phyloP scores from a whole-genome alignment of 73 alveolate genomes.

The Diophrys appendiculata region DNA sequence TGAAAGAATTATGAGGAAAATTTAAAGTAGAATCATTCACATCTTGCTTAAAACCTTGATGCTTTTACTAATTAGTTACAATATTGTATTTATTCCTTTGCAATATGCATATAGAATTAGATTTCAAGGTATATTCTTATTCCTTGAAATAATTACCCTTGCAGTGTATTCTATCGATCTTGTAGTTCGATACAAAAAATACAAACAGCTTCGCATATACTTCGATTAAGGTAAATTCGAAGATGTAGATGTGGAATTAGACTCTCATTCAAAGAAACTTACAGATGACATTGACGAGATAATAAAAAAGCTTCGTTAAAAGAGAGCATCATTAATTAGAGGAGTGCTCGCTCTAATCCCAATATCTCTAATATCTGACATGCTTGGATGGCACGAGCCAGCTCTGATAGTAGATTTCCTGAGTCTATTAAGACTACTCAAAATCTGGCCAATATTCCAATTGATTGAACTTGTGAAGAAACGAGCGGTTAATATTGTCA shows the following conservation, averaged over 20 bases:
- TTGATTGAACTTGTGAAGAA: constrained; percentile 9
- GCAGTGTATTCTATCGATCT: constrained; percentile 27
- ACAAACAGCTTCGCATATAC: neutral
- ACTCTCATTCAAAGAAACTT: neutral
- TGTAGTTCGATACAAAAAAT: neutral
- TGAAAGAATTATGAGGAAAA: neutral
- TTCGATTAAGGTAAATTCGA: neutral
- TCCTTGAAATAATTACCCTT: constrained; percentile 42
- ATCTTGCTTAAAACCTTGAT: neutral
- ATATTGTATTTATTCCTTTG: constrained; percentile 57
- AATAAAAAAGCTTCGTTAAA: constrained; percentile 4
- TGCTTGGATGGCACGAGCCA: constrained; percentile 9
- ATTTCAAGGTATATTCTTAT: constrained; percentile 7
- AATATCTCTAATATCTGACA: constrained; percentile 28
- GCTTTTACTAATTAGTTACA: constrained; percentile 28
- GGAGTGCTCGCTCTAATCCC: constrained; percentile 27
- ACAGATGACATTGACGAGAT: constrained; percentile 11
- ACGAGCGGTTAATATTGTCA: constrained; percentile 16
- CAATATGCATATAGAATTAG: constrained; percentile 42
- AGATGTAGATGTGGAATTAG: neutral
- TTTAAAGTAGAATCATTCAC: neutral
- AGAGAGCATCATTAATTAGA: neutral
- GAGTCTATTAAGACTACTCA: constrained; percentile 30
- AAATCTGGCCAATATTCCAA: constrained; percentile 29
- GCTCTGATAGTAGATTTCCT: constrained; percentile 16